Percentiles rank a stretch among this genome's conserved stretches.
Conservation (phyloP, 805 yeast species). For the Yarrowia divulgata region DNA sequence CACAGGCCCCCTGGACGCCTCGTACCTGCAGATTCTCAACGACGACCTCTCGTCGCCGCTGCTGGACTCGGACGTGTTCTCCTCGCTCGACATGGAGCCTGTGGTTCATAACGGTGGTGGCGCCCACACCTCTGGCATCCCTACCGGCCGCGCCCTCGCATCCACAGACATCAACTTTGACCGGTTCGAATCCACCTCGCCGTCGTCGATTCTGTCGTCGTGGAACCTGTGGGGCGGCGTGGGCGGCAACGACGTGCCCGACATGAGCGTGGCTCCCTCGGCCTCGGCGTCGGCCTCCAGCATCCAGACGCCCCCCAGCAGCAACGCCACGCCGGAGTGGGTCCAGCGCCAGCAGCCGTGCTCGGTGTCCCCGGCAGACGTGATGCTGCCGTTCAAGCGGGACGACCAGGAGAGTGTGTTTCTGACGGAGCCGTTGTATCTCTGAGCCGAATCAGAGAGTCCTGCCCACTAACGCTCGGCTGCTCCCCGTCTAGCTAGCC, state of each 20-base stretch:
- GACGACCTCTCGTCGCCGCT: constrained; percentile 32
- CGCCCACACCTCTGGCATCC: neutral
- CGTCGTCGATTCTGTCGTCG: constrained; percentile 37
- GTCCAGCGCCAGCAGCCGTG: constrained; percentile 27
- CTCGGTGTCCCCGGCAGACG: constrained; percentile 38
- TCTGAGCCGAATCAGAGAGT: too few species aligned
- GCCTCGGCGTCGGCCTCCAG: constrained; percentile 18
- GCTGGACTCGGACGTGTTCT: constrained; percentile 35
- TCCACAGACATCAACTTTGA: constrained; percentile 32
- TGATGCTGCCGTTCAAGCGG: constrained; percentile 30
- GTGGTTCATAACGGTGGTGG: neutral
- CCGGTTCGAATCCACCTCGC: constrained; percentile 27
- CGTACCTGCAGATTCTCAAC: constrained; percentile 26
- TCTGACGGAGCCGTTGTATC: constrained; percentile 28
- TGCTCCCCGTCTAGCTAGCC: neutral
- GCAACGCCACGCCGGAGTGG: constrained; percentile 26
- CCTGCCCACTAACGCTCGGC: neutral
- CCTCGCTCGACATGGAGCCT: constrained; percentile 20
- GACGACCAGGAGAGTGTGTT: constrained; percentile 33
- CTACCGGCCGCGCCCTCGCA: constrained; percentile 7
- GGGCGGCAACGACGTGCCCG: constrained; percentile 5
- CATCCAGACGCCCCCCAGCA: constrained; percentile 32
- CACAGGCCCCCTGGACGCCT: constrained; percentile 11
- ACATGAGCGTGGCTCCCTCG: constrained; percentile 10
- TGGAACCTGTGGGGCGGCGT: constrained; percentile 27